Evolutionary conservation across 495 filamentous ascomycete genomes (phyloP).

Genomic region (Letharia columbiana): DNA sequence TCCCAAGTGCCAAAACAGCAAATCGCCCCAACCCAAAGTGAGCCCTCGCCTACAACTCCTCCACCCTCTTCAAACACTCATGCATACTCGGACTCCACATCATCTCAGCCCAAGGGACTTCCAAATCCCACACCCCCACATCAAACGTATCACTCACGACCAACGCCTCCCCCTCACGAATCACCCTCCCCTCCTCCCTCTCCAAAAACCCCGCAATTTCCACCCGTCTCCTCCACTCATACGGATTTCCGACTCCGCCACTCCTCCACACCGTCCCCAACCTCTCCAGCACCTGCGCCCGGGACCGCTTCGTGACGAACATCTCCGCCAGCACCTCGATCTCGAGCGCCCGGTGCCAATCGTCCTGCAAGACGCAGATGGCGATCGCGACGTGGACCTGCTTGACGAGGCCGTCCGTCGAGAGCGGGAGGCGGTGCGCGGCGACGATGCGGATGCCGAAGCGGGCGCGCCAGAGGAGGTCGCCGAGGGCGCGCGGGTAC

Average conservation of each 20-base stretch:
- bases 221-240: background rate
- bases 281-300: background rate
- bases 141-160: background rate
- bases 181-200: background rate
- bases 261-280: background rate
- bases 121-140: background rate
- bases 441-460: background rate
- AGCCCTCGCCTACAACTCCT: background rate
- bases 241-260: background rate
- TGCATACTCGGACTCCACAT: background rate
- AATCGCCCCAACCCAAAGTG: background rate
- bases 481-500: background rate
- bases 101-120: background rate
- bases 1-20: too few species aligned
- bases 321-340: background rate
- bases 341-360: background rate
- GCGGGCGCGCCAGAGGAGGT: background rate
- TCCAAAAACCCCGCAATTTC: background rate
- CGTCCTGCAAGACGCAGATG: background rate
- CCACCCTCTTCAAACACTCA: background rate
- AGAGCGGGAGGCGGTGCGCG: background rate
- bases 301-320: background rate
- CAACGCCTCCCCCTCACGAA: background rate
- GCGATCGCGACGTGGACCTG: background rate
- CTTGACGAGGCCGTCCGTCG: background rate